These are phyloP conservation scores for Aspergillus asperescens DNA, from an alignment of 495 filamentous ascomycete species.

Conservation along the genomic window DNA sequence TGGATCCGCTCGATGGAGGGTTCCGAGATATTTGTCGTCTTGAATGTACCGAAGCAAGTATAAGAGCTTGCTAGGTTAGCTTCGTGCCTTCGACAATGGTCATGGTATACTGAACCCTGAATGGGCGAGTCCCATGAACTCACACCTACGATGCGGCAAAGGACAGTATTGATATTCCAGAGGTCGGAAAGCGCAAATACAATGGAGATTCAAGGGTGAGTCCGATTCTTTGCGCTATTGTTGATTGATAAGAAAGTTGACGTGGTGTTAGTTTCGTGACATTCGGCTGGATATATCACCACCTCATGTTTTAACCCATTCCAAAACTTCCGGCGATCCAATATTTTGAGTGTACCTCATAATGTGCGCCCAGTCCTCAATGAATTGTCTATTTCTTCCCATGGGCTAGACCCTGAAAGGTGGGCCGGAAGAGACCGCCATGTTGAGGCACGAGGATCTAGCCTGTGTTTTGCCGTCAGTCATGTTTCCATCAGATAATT, in stretches of 20 bases:
- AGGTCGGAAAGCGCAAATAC: background rate
- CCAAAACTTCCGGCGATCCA: background rate
- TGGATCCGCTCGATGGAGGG: background rate
- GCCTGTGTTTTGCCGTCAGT: too few relatives aligned
- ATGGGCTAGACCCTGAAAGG: too few relatives aligned
- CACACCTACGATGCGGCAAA: background rate
- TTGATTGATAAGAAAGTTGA: background rate
- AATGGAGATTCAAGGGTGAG: background rate
- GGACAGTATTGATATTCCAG: background rate
- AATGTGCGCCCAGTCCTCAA: background rate
- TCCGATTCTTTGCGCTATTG: background rate
- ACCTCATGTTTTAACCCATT: background rate
- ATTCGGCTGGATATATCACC: background rate
- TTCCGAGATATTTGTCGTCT: background rate
- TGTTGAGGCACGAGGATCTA: too few relatives aligned
- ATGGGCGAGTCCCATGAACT: background rate
- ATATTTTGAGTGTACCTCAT: background rate
- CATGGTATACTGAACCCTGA: background rate
- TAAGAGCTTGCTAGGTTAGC: background rate
- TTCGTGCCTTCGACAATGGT: background rate
- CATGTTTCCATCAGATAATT: too few relatives aligned
- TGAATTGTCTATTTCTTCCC: too few relatives aligned
- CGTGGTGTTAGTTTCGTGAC: background rate
- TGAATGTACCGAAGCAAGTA: background rate
- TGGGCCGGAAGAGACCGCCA: too few relatives aligned